Evolutionary conservation across 2,329 filamentous ascomycete species (phyloP).

Genomic region (Fusarium odoratissimum): DNA sequence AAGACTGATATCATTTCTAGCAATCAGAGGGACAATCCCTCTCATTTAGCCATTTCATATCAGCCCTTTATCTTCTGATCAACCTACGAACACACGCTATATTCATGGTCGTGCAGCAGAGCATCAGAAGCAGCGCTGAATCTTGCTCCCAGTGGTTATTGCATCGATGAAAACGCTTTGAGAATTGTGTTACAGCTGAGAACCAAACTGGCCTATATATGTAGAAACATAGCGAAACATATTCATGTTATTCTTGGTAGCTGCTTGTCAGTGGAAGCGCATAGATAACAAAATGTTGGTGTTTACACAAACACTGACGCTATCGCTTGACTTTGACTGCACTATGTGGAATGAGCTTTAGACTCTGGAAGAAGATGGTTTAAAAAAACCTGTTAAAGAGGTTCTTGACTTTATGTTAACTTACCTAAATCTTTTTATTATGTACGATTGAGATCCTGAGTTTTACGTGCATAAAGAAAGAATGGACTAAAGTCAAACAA

Average conservation of each 20-base stretch:
- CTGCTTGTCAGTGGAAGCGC: accelerated
- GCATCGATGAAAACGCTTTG: neutral
- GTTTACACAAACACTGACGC: accelerated
- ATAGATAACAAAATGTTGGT: accelerated
- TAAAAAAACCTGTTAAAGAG: accelerated
- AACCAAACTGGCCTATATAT: accelerated
- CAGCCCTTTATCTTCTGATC: too few relatives aligned
- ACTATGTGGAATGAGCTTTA: accelerated
- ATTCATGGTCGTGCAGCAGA: neutral
- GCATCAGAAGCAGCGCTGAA: accelerated
- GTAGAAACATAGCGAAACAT: accelerated
- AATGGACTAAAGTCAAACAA: neutral
- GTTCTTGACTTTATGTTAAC: accelerated
- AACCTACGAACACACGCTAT: neutral
- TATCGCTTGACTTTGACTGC: accelerated
- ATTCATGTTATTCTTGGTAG: accelerated
- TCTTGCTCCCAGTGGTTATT: neutral
- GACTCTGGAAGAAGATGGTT: accelerated
- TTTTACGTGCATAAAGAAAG: neutral
- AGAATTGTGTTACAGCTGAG: neutral
- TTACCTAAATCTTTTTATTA: accelerated
- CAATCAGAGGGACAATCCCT: accelerated
- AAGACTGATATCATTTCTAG: neutral
- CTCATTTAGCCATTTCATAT: neutral
- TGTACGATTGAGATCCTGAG: neutral